Evolutionary conservation across 2,329 filamentous ascomycete species (phyloP).

Genomic region (Sporothrix euskadiensis): DNA sequence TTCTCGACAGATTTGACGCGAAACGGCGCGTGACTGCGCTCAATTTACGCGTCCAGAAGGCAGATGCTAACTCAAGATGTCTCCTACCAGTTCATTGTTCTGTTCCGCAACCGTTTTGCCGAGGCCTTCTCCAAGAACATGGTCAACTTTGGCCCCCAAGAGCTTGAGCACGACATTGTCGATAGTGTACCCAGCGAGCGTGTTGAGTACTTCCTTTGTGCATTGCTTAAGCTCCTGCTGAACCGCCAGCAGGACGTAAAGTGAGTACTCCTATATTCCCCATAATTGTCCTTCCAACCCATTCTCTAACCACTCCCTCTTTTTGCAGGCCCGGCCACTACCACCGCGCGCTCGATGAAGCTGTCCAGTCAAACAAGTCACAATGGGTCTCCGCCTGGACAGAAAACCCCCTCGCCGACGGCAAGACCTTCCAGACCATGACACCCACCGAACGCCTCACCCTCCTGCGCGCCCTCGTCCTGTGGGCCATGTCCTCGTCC

Average conservation of each 20-base stretch:
- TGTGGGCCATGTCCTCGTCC: slow-evolving; percentile 89
- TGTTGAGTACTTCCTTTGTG: slow-evolving; percentile 85
- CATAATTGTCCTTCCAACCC: not conserved
- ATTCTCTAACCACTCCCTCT: not conserved
- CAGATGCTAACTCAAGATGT: slow-evolving; percentile 38
- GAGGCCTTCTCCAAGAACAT: slow-evolving; percentile 86
- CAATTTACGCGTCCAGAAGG: slow-evolving; percentile 23
- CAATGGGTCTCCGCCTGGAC: slow-evolving; percentile 90
- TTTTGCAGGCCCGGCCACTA: slow-evolving; percentile 79
- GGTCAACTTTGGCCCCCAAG: slow-evolving; percentile 88
- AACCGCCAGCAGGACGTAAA: slow-evolving; percentile 99
- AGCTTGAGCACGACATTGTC: slow-evolving; percentile 83
- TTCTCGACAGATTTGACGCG: slow-evolving; percentile 47
- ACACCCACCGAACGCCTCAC: slow-evolving; percentile 78
- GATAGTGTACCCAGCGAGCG: slow-evolving; percentile 78
- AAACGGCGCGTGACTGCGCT: slow-evolving; percentile 50
- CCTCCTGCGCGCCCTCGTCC: slow-evolving; percentile 75
- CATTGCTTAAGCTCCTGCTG: slow-evolving; percentile 79
- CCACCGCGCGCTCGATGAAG: slow-evolving; percentile 89
- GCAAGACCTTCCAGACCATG: slow-evolving; percentile 80
- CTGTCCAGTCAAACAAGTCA: slow-evolving; percentile 75
- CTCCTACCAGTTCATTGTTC: slow-evolving; percentile 80
- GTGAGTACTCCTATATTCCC: slow-evolving; percentile 62
- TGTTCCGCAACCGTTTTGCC: slow-evolving; percentile 92
- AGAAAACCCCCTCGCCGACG: slow-evolving; percentile 79